Evolutionary conservation across 2,329 filamentous ascomycete species (phyloP).

Genomic region (Neurospora crassa): DNA sequence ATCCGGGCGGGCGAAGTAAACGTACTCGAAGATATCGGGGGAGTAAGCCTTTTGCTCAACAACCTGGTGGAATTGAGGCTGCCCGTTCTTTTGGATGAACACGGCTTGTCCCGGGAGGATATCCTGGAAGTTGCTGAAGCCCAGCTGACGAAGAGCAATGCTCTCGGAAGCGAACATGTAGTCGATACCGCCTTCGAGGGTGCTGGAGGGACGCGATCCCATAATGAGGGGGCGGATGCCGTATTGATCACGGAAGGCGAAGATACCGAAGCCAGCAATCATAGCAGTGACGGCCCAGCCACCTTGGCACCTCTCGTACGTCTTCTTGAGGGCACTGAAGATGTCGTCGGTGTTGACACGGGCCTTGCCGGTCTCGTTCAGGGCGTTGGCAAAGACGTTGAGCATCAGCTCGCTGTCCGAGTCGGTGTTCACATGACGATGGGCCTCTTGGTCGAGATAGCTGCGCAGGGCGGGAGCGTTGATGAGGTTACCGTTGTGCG

Average conservation of each 20-base stretch:
- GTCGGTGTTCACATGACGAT: slow-evolving; percentile 83
- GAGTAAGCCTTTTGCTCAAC: slow-evolving; percentile 59
- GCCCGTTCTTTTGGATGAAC: slow-evolving; percentile 69
- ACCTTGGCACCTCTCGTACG: slow-evolving; percentile 67
- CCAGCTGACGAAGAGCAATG: slow-evolving; percentile 71
- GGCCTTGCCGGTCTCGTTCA: slow-evolving; percentile 76
- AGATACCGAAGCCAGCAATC: slow-evolving; percentile 72
- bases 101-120: slow-evolving; percentile 78
- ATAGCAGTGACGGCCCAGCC: slow-evolving; percentile 79
- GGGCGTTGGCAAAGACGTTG: slow-evolving; percentile 77
- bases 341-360: slow-evolving; percentile 75
- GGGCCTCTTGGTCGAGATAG: slow-evolving; percentile 68
- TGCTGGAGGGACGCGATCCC: slow-evolving; percentile 61
- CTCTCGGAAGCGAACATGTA: slow-evolving; percentile 92
- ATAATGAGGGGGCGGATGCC: slow-evolving; percentile 78
- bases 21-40: slow-evolving; percentile 79
- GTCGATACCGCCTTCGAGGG: slow-evolving; percentile 54
- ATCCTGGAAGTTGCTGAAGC: slow-evolving; percentile 66
- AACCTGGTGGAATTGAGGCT: slow-evolving; percentile 68
- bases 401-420: slow-evolving; percentile 81
- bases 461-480: slow-evolving; percentile 59
- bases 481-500: slow-evolving; percentile 82
- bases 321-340: slow-evolving; percentile 61
- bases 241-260: slow-evolving; percentile 68
- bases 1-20: slow-evolving; percentile 81